These are phyloP conservation scores for Eucalyptus marginata DNA, from an alignment of 345 rosid species.

Conservation along the genomic window DNA sequence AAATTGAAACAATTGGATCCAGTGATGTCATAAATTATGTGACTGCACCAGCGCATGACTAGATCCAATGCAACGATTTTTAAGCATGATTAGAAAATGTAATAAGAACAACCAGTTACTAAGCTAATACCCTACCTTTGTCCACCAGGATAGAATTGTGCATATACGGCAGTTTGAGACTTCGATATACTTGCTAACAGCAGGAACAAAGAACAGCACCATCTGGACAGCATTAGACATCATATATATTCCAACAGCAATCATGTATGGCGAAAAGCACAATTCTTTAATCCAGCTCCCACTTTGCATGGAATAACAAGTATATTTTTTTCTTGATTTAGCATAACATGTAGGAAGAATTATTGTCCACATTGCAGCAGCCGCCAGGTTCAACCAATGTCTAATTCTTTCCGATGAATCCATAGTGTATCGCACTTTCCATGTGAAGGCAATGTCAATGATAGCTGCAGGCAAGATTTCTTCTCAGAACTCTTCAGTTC, in stretches of 20 bases:
- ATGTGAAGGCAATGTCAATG: slow-evolving; percentile 74
- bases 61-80: background rate
- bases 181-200: slow-evolving; percentile 68
- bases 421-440: slow-evolving; percentile 72
- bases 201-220: slow-evolving; percentile 83
- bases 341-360: slow-evolving; percentile 70
- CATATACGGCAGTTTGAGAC: slow-evolving; percentile 58
- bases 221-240: slow-evolving; percentile 60
- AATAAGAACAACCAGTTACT: background rate
- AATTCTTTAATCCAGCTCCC: slow-evolving; percentile 75
- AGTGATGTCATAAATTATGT: background rate
- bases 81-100: background rate
- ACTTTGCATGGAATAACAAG: slow-evolving; percentile 49
- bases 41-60: background rate
- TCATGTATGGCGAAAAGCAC: slow-evolving; percentile 82
- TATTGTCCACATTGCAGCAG: slow-evolving; percentile 71
- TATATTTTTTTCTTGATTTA: slow-evolving; percentile 67
- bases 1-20: background rate
- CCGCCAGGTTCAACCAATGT: slow-evolving; percentile 52
- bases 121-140: slow-evolving; percentile 37
- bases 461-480: slow-evolving; percentile 38
- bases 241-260: slow-evolving; percentile 63
- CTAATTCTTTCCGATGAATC: slow-evolving; percentile 47
- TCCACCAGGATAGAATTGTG: slow-evolving; percentile 63
- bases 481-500: background rate